phyloP scores from a whole-genome alignment of 2,329 filamentous ascomycete genomes.

The Beauveria caledonica region DNA sequence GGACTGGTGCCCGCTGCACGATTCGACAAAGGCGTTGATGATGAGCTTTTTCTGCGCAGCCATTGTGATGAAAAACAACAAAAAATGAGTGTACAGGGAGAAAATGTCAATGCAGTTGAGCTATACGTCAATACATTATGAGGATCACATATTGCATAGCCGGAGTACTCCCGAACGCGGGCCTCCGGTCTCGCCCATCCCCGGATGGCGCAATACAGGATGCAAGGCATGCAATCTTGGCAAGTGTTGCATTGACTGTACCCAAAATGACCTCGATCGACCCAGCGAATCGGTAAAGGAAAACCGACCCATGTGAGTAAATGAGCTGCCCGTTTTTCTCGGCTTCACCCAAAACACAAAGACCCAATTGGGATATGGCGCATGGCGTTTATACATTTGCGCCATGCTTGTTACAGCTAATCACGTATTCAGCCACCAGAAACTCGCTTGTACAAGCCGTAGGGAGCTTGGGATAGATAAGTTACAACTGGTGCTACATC shows the following conservation, averaged over 20 bases:
- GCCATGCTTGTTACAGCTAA: neutral
- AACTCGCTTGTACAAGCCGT: neutral
- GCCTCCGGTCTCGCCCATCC: neutral
- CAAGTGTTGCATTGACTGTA: neutral
- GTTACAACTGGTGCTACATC: neutral
- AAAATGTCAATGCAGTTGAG: no score
- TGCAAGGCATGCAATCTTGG: neutral
- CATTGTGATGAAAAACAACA: neutral
- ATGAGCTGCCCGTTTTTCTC: neutral
- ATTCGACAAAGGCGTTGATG: slow-evolving; percentile 35
- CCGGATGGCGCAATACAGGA: neutral
- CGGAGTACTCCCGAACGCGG: neutral
- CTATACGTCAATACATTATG: no score
- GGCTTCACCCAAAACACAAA: neutral
- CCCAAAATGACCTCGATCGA: neutral
- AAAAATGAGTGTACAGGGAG: no score
- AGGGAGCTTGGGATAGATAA: neutral
- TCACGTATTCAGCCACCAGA: neutral
- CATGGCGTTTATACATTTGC: neutral
- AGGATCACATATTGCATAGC: neutral
- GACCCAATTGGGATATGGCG: neutral
- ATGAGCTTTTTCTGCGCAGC: slow-evolving; percentile 25
- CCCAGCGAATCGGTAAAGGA: neutral
- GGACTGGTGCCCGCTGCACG: slow-evolving; percentile 36
- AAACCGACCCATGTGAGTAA: neutral